Conservation (phyloP, 441 rosid genomes). For the Euphorbia neoarborescens region DNA sequence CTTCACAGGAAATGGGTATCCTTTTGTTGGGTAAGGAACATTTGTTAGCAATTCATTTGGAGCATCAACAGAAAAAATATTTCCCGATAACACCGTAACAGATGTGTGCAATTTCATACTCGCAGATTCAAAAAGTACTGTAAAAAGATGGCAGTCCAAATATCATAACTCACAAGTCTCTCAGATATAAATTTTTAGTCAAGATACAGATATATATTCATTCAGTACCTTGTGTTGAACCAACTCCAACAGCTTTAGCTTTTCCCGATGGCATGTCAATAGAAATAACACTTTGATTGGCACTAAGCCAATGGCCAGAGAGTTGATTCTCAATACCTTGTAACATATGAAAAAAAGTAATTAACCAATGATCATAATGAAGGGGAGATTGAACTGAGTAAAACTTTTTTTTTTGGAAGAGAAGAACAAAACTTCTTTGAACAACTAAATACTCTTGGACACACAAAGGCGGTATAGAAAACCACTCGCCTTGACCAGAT, state of each 20-base stretch:
- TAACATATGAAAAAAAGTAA: constrained; percentile 7
- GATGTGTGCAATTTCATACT: constrained; percentile 55
- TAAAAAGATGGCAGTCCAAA: constrained; percentile 23
- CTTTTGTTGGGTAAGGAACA: constrained; percentile 64
- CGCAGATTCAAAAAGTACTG: constrained; percentile 64
- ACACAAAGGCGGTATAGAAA: no score
- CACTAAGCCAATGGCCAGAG: constrained; percentile 66
- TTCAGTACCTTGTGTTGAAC: constrained; percentile 58
- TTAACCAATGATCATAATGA: background rate
- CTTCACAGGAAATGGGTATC: constrained; percentile 67
- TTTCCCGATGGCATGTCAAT: constrained; percentile 56
- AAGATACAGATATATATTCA: constrained; percentile 11
- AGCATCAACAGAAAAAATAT: constrained; percentile 49
- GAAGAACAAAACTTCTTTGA: no score
- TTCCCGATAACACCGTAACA: constrained; percentile 57
- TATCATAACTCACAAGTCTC: background rate
- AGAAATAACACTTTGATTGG: constrained; percentile 51
- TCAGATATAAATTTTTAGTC: constrained; percentile 2
- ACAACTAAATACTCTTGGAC: no score
- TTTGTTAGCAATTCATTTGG: constrained; percentile 74
- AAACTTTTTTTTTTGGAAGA: no score
- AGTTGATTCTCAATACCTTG: constrained; percentile 48
- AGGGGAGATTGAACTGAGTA: background rate
- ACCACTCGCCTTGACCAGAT: no score
- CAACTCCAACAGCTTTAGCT: constrained; percentile 63